Conservation (phyloP, 495 filamentous ascomycete species). For the Podospora comata region DNA sequence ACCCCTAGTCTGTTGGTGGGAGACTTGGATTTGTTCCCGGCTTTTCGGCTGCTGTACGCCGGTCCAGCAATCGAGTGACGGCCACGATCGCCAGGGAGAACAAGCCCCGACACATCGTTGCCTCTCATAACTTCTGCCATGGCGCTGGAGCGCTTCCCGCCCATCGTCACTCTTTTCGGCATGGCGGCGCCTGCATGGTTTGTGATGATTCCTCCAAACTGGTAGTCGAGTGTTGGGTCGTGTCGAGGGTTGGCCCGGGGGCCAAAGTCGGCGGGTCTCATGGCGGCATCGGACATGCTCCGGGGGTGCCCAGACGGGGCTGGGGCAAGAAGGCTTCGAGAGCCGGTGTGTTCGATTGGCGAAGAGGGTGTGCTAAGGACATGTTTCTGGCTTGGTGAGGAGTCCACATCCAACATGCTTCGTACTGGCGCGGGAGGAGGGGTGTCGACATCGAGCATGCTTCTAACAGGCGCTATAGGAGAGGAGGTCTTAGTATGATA, state of each 20-base stretch:
- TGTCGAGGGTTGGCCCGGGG: constrained; percentile 33
- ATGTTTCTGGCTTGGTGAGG: constrained; percentile 29
- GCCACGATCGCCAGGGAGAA: constrained; percentile 44
- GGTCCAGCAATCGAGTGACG: constrained; percentile 44
- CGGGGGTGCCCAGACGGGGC: constrained; percentile 34
- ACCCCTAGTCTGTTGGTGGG: constrained; percentile 52
- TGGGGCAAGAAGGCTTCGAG: neutral
- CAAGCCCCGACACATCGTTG: constrained; percentile 41
- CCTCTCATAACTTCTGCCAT: constrained; percentile 51
- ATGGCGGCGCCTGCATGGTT: constrained; percentile 42
- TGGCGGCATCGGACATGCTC: constrained; percentile 52
- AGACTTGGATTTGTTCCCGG: constrained; percentile 58
- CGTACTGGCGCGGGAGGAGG: constrained; percentile 36
- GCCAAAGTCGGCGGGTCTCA: constrained; percentile 42
- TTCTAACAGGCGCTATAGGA: constrained; percentile 48
- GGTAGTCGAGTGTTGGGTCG: constrained; percentile 48
- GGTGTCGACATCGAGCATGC: constrained; percentile 57
- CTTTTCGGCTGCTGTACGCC: constrained; percentile 33
- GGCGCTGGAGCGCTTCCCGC: constrained; percentile 37
- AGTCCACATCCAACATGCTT: constrained; percentile 44
- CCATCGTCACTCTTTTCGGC: constrained; percentile 45
- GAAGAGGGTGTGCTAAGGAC: constrained; percentile 43
- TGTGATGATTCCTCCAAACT: constrained; percentile 52
- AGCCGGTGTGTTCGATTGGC: constrained; percentile 28
- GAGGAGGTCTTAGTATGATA: constrained; percentile 28